Evolutionary conservation across 108 stramenopile genomes (phyloP), one percentile per base, ranked within the genome.

Genomic region (Chaetoceros tenuissimus): DNA sequence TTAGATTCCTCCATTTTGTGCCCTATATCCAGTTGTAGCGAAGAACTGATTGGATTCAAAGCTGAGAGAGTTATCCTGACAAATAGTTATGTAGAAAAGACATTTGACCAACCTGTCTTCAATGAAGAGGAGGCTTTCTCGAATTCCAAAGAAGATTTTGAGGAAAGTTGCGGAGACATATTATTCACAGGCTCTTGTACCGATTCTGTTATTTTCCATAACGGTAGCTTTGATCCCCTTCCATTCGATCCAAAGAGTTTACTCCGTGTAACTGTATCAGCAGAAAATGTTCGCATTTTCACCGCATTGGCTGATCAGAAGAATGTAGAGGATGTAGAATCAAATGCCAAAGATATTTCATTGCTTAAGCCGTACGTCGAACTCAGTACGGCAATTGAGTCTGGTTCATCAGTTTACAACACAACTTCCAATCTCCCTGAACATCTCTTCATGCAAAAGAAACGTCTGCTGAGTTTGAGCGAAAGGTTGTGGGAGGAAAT

Each of bases 1-100:
- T 28, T 60, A 29, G 66, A 86, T 45, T 78, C 80, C 19, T 81
- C 82, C 2, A 48, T 89, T 0, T 45, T 89, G 26, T 62, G 82
- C 21, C 88, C 88, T 16, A 59, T 78, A 34, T 70, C 68, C 18
- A 85, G 78, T 43, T 60, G 44, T 19, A 79, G 76, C 30, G 46
- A 64, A 24, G 88, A 89, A 26, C 67, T 84, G 71, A 55, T 84
- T 0, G 68, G 82, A 23, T 66, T 86, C 40, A 78, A 89, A 57
- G 59, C 78, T 3, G 68, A 73, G 3, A 47, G 63, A 27, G 31
- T 78, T 16, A 48, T 49, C 2, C 34, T 89, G 48, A 54, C 57
- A 7, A 61, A 67, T 44, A 60, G 57, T 20, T 56, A 64, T 23
- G 69, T 53, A 18, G 31, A 24, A 1, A 46, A 69, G 16, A 59